Percentiles rank a stretch among this genome's conserved stretches.
These are phyloP conservation scores for Dendrobium catenatum DNA, from an alignment of 106 monocot species.

Conservation along the genomic window DNA sequence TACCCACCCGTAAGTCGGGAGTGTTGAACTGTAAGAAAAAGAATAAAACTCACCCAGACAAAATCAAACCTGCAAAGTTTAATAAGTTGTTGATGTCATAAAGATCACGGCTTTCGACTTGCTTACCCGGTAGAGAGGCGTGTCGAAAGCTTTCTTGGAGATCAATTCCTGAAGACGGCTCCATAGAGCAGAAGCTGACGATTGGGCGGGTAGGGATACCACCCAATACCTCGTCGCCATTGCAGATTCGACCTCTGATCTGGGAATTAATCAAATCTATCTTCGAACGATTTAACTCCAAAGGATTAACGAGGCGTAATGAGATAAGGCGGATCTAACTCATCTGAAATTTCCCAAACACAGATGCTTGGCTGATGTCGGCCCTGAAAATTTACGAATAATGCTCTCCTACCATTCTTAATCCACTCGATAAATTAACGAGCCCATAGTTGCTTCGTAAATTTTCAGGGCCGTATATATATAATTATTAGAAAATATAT, in stretches of 20 bases:
- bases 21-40: conserved; percentile 51
- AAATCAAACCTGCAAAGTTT: background rate
- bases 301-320: background rate
- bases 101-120: background rate
- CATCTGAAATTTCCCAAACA: background rate
- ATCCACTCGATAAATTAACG: too few relatives aligned
- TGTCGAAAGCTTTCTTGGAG: conserved; percentile 83
- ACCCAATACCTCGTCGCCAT: conserved; percentile 88
- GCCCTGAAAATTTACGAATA: too few relatives aligned
- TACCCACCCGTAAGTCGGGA: conserved; percentile 88
- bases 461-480: too few relatives aligned
- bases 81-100: background rate
- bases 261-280: background rate
- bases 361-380: too few relatives aligned
- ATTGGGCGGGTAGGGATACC: conserved; percentile 70
- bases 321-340: background rate
- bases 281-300: background rate
- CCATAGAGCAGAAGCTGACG: conserved; percentile 49
- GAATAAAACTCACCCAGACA: conserved; percentile 3
- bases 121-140: conserved; percentile 73
- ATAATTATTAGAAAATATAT: too few relatives aligned
- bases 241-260: background rate
- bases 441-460: too few relatives aligned
- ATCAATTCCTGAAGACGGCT: conserved; percentile 50
- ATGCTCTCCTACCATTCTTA: too few relatives aligned